phyloP scores from a whole-genome alignment of 257 asterid genomes.

The Paraleonurus japonicus region DNA sequence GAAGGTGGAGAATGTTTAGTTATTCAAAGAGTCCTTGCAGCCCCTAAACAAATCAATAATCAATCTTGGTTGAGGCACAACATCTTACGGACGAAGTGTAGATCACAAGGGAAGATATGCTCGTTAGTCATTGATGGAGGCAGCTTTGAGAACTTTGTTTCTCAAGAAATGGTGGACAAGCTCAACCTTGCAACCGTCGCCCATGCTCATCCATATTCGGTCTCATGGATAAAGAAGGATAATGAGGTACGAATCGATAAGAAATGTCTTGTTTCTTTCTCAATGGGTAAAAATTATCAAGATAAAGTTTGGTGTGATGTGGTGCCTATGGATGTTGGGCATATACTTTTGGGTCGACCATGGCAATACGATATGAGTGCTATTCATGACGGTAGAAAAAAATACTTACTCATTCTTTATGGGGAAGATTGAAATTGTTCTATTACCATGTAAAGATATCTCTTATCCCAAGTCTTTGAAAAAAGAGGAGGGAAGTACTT shows the following conservation, averaged over 20 bases:
- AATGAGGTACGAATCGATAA: neutral
- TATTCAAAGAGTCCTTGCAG: neutral
- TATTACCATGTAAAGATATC: neutral
- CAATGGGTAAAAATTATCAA: neutral
- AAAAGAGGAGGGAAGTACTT: neutral
- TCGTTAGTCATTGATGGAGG: slow-evolving; percentile 14
- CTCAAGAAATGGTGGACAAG: slow-evolving; percentile 9
- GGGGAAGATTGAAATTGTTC: neutral
- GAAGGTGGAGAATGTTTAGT: slow-evolving; percentile 15
- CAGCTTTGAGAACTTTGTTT: slow-evolving; percentile 7
- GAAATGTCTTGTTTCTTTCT: neutral
- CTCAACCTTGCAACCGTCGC: neutral
- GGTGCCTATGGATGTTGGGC: neutral
- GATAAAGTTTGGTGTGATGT: neutral
- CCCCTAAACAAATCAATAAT: too few relatives aligned
- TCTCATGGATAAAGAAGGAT: neutral
- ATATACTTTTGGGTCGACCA: neutral
- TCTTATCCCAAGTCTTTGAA: neutral
- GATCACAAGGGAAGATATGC: too few relatives aligned
- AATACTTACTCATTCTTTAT: neutral
- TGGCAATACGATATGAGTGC: too few relatives aligned
- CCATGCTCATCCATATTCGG: neutral
- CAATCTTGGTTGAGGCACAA: too few relatives aligned
- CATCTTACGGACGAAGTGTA: too few relatives aligned
- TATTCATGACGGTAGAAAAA: neutral